Evolutionary conservation across 768 basidiomycete genomes (phyloP).

Genomic region (Leccinum arenicola): DNA sequence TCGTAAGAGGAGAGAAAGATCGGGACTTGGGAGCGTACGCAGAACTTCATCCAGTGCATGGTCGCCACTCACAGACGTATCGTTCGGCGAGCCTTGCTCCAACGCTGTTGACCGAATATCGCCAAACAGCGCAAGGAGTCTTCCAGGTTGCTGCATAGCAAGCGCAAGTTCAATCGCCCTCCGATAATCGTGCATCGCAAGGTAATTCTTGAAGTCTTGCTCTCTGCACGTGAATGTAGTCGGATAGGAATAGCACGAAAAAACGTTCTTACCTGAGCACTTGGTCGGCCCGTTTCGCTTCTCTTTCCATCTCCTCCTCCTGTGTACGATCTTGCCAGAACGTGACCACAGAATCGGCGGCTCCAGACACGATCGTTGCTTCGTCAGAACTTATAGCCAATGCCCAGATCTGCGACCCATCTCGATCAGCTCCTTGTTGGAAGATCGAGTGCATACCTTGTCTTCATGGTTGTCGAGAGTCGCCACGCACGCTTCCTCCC

Average conservation of each 20-base stretch:
- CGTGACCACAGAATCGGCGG: conserved; percentile 93
- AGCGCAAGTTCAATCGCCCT: conserved; percentile 90
- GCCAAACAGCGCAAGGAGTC: conserved; percentile 77
- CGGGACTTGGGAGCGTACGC: conserved; percentile 61
- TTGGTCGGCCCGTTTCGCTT: conserved; percentile 64
- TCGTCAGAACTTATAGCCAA: conserved; percentile 82
- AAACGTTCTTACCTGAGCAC: conserved; percentile 69
- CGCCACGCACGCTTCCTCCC: conserved; percentile 79
- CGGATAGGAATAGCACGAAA: not conserved
- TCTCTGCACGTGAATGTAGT: conserved; percentile 57
- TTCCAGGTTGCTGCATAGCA: conserved; percentile 90
- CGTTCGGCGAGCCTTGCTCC: conserved; percentile 6
- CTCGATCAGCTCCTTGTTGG: not conserved
- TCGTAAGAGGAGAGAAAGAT: conserved; percentile 76
- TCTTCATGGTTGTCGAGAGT: conserved; percentile 98
- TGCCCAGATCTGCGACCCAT: conserved; percentile 84
- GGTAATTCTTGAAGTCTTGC: conserved; percentile 92
- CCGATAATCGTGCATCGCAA: conserved; percentile 84
- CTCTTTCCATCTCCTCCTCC: conserved; percentile 73
- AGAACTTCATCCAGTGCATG: conserved; percentile 79
- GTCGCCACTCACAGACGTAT: conserved; percentile 61
- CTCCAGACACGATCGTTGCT: conserved; percentile 83
- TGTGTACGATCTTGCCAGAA: conserved; percentile 97
- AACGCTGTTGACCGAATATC: conserved; percentile 43
- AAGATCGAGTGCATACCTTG: conserved; percentile 55